Conservation (phyloP, 257 asterid genomes). For the Solanum neorickii region DNA sequence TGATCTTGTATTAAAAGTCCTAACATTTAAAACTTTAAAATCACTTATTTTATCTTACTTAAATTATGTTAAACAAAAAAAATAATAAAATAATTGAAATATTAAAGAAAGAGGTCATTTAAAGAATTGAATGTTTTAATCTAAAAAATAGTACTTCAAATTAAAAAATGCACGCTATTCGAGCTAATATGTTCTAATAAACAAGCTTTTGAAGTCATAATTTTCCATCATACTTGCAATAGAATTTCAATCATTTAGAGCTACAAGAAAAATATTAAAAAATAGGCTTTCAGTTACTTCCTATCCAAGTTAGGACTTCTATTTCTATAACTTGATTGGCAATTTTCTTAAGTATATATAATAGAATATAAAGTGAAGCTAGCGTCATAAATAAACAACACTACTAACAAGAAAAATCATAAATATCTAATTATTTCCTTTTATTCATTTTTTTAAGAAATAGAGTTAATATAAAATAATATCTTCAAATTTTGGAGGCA, state of each 20-base stretch:
- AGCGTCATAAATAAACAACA: not conserved
- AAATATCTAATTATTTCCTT: not conserved
- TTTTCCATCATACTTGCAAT: not conserved
- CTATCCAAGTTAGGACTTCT: not conserved
- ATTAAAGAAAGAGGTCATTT: not conserved
- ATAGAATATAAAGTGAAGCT: not conserved
- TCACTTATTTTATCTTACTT: not conserved
- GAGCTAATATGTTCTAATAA: not conserved
- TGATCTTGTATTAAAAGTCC: not conserved
- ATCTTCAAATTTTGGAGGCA: not conserved
- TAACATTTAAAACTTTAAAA: not conserved
- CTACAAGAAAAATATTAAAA: not conserved
- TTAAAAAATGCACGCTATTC: not conserved
- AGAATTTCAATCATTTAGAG: not conserved
- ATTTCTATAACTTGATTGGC: not conserved
- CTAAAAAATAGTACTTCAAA: too few species aligned
- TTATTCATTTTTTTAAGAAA: not conserved
- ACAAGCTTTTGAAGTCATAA: not conserved
- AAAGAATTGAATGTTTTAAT: not conserved
- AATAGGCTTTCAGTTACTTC: not conserved
- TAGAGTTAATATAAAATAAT: not conserved
- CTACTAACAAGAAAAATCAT: not conserved
- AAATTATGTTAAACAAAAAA: not conserved
- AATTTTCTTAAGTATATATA: not conserved
- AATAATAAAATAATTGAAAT: too few species aligned